Conservation (phyloP, 805 yeast genomes). For the Monosporozyma unispora region DNA sequence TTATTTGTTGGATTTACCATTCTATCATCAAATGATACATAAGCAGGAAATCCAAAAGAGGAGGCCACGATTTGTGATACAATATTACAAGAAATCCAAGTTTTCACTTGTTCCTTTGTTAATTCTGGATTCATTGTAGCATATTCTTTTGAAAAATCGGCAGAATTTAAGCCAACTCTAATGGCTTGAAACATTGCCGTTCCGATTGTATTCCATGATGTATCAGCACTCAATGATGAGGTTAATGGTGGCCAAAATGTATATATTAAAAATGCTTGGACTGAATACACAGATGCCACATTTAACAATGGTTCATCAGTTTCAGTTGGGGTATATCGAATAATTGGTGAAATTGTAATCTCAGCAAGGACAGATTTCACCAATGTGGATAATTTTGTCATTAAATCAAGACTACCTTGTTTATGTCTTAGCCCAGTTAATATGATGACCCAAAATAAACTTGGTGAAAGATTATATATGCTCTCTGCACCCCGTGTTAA, state of each 20-base stretch:
- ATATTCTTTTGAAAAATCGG: constrained; percentile 50
- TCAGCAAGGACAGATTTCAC: constrained; percentile 76
- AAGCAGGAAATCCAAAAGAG: constrained; percentile 89
- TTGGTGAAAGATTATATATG: constrained; percentile 73
- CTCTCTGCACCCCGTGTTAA: constrained; percentile 71
- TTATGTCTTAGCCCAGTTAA: constrained; percentile 61
- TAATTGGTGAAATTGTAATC: constrained; percentile 83
- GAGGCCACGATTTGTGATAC: constrained; percentile 85
- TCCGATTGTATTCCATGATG: constrained; percentile 91
- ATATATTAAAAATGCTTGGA: constrained; percentile 81
- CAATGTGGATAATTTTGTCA: constrained; percentile 53
- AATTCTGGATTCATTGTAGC: constrained; percentile 31
- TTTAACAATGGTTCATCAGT: constrained; percentile 62
- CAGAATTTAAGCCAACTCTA: constrained; percentile 80
- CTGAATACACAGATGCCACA: constrained; percentile 85
- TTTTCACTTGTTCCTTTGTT: constrained; percentile 68
- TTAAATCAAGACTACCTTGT: constrained; percentile 33
- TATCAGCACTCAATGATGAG: constrained; percentile 87
- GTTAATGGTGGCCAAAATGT: constrained; percentile 95
- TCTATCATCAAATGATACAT: constrained; percentile 68
- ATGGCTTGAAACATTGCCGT: constrained; percentile 88
- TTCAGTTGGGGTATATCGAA: constrained; percentile 69
- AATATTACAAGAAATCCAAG: constrained; percentile 90
- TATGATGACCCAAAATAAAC: constrained; percentile 89
- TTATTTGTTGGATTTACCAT: not conserved